These are phyloP conservation scores for Fusarium continuum DNA, from an alignment of 2,329 filamentous ascomycete genomes.

Conservation along the genomic window DNA sequence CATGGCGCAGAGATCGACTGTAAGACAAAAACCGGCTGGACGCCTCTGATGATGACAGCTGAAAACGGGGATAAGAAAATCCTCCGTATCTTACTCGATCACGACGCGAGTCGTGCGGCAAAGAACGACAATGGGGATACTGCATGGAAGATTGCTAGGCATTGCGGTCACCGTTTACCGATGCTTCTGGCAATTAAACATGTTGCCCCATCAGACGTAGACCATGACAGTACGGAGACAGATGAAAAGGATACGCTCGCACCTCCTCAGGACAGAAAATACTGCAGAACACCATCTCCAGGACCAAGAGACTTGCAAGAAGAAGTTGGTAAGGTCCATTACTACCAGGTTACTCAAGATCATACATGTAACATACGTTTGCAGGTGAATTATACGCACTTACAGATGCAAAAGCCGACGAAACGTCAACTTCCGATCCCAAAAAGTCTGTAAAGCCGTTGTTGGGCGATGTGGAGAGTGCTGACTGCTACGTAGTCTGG, in stretches of 20 bases:
- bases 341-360: neutral
- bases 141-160: neutral
- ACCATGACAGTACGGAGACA: neutral
- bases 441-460: neutral
- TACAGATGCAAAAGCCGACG: neutral
- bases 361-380: neutral
- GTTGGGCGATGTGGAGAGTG: no score
- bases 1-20: conserved; percentile 15
- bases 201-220: neutral
- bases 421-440: neutral
- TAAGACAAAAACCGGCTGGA: conserved; percentile 9
- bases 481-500: neutral
- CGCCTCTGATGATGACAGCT: conserved; percentile 21
- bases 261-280: neutral
- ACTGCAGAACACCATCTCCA: conserved; percentile 4
- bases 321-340: neutral
- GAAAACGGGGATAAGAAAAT: conserved; percentile 8
- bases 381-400: conserved; percentile 3
- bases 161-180: neutral
- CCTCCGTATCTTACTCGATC: neutral
- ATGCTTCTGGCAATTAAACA: neutral
- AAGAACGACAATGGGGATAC: neutral
- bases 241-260: neutral
- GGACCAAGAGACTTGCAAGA: neutral
- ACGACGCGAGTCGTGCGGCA: neutral